Evolutionary conservation across 2,329 filamentous ascomycete genomes (phyloP).

Genomic region (Penicillium aurantiogriseum): DNA sequence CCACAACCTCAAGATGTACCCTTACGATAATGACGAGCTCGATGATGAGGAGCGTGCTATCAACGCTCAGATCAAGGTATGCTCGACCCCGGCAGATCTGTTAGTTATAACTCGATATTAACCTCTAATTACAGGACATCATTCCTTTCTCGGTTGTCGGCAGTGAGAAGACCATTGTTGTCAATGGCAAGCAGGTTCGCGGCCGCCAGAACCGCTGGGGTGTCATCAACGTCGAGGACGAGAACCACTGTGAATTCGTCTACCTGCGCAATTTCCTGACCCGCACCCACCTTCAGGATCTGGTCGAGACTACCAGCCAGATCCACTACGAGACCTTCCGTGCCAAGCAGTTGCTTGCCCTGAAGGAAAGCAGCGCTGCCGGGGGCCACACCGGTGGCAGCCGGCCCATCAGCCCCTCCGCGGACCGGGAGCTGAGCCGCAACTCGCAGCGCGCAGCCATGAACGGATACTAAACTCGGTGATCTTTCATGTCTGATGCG

Average conservation of each 20-base stretch:
- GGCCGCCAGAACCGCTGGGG: slow-evolving; percentile 99
- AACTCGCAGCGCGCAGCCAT: slow-evolving; percentile 97
- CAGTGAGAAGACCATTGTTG: slow-evolving; percentile 95
- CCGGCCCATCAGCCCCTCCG: slow-evolving; percentile 91
- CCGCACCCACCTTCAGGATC: slow-evolving; percentile 94
- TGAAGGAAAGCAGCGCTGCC: slow-evolving; percentile 96
- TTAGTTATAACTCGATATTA: slow-evolving; percentile 45
- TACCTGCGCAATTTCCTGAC: slow-evolving; percentile 98
- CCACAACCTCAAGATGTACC: slow-evolving; percentile 99
- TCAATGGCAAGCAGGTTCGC: slow-evolving; percentile 95
- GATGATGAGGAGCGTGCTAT: slow-evolving; percentile 92
- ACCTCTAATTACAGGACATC: slow-evolving; percentile 62
- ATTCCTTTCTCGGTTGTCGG: slow-evolving; percentile 97
- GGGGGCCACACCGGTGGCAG: slow-evolving; percentile 66
- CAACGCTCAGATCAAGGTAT: slow-evolving; percentile 95
- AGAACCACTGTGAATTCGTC: slow-evolving; percentile 99
- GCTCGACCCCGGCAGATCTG: slow-evolving; percentile 10
- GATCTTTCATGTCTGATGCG: slow-evolving; percentile 22
- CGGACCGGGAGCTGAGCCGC: slow-evolving; percentile 93
- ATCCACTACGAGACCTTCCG: slow-evolving; percentile 99
- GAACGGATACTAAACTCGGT: slow-evolving; percentile 81
- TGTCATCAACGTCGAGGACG: slow-evolving; percentile 98
- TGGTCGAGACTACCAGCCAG: slow-evolving; percentile 98
- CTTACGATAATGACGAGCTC: slow-evolving; percentile 98
- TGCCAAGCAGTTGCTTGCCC: slow-evolving; percentile 93